These are phyloP conservation scores for Penicillium sclerotigenum DNA, from an alignment of 2,329 filamentous ascomycete species.

Conservation along the genomic window DNA sequence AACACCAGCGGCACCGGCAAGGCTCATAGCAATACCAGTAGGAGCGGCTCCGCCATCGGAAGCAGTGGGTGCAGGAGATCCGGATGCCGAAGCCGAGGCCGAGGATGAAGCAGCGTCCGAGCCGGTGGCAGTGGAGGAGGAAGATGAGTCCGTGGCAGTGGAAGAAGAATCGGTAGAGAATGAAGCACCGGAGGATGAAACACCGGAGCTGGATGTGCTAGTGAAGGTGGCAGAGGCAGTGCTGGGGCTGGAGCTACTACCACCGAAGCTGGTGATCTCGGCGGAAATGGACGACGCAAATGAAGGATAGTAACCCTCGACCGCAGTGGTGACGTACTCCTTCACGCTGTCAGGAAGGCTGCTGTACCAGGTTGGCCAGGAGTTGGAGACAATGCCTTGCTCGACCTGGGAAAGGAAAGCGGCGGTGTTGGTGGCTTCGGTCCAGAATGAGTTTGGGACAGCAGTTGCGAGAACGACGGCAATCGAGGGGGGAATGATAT, in stretches of 20 bases:
- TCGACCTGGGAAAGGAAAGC: conserved; percentile 9
- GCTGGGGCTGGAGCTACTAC: neutral
- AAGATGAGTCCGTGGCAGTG: neutral
- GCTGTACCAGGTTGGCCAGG: conserved; percentile 19
- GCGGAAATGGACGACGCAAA: neutral
- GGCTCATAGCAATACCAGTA: conserved; percentile 13
- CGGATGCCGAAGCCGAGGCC: conserved; percentile 1
- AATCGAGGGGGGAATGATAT: conserved; percentile 5
- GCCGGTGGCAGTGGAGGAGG: conserved; percentile 1
- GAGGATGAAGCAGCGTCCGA: conserved; percentile 3
- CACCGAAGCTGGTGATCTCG: neutral
- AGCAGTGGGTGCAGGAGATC: conserved; percentile 8
- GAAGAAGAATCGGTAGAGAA: neutral
- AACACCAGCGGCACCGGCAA: conserved; percentile 18
- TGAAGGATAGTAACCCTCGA: conserved; percentile 4
- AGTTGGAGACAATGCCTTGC: conserved; percentile 7
- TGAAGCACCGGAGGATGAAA: neutral
- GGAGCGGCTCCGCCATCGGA: conserved; percentile 15
- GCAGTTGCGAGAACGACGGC: conserved; percentile 8
- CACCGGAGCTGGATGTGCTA: neutral
- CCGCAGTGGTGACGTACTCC: conserved; percentile 13
- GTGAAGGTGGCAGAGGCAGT: neutral
- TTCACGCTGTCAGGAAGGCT: conserved; percentile 14
- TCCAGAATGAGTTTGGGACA: conserved; percentile 10
- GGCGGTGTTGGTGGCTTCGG: conserved; percentile 7